Evolutionary conservation across 495 filamentous ascomycete genomes (phyloP), one percentile per base, ranked within the genome.

Genomic region (Trichoderma asperelloides): DNA sequence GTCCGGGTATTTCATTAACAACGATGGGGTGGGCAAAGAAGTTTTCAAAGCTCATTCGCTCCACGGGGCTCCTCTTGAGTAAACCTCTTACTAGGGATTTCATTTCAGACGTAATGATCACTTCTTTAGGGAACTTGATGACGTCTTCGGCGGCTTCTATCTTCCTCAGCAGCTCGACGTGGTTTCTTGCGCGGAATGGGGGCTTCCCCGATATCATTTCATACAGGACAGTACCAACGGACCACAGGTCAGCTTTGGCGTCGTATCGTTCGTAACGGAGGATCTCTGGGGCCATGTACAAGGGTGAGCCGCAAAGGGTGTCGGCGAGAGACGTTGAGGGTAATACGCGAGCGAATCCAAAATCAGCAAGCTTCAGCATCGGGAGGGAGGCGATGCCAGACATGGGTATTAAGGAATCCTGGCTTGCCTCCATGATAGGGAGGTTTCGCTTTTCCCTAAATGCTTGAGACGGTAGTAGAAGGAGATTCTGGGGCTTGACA

Each of bases 261-360:
- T 96, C 94, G 76, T 98, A 98, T 74, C 93, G 93, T 74, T 98
- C 93, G 71, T 97, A 98, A 51, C 93, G 87, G 51, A 98, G 85
- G 68, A 98, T 98, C 77, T 98, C 95, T 2, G 95, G 95, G 1
- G 95, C 95, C 95, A 98, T 98, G 77, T 98, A 98, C 28, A 98
- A 82, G 16, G 95, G 95, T n/a, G 95, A 98, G 40, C 95, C 95
- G 75, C 95, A 98, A 7, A 98, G 82, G 3, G 95, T 98, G 74
- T 98, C 95, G 9, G 95, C 95, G 55, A 98, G 81, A 2, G 94
- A 91, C 1, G 94, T 93, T 12, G 89, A 84, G 8, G 94, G 93
- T 62, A 98, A 79, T 57, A 93, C 91, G 63, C 95, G 87, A 65
- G 95, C 95, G 73, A 98, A 98, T 2, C 95, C 95, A 70, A 98